Evolutionary conservation across 2,329 filamentous ascomycete species (phyloP).

Genomic region (Aspergillus pseudotamarii): DNA sequence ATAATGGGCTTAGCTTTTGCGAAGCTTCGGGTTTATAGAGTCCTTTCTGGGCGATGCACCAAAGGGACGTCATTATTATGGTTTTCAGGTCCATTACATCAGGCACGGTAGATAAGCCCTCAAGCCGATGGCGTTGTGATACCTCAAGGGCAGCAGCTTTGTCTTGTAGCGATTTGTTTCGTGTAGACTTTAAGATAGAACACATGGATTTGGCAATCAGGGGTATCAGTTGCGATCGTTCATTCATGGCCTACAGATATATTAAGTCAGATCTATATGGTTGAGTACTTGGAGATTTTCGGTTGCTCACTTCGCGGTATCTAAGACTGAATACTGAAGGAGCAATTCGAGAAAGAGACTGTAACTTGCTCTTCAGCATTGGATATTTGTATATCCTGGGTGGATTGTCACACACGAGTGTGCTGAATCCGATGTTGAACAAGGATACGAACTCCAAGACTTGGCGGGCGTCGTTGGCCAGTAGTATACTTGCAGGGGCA

Average conservation of each 20-base stretch:
- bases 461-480: background rate
- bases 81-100: slow-evolving; percentile 11
- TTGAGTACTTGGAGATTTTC: background rate
- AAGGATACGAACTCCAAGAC: slow-evolving; percentile 20
- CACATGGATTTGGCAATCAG: slow-evolving; percentile 38
- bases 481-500: background rate
- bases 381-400: background rate
- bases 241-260: slow-evolving; percentile 35
- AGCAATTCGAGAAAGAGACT: slow-evolving; percentile 26
- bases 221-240: slow-evolving; percentile 38
- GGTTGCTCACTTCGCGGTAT: slow-evolving; percentile 31
- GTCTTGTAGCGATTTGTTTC: slow-evolving; percentile 16
- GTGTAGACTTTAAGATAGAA: slow-evolving; percentile 31
- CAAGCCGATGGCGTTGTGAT: background rate
- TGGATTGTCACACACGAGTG: slow-evolving; percentile 11
- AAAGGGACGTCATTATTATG: slow-evolving; percentile 34
- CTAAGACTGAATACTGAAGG: slow-evolving; percentile 34
- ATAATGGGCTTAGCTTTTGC: slow-evolving; percentile 8
- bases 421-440: slow-evolving; percentile 29
- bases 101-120: background rate
- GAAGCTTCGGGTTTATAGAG: slow-evolving; percentile 22
- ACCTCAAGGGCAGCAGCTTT: slow-evolving; percentile 18
- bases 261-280: background rate
- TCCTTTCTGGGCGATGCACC: slow-evolving; percentile 34
- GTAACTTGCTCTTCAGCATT: slow-evolving; percentile 13